A percentile compares a stretch with the other conserved stretches of the same genome.
phyloP scores from a whole-genome alignment of 805 yeast species.

The Kluyveromyces starmeri region DNA sequence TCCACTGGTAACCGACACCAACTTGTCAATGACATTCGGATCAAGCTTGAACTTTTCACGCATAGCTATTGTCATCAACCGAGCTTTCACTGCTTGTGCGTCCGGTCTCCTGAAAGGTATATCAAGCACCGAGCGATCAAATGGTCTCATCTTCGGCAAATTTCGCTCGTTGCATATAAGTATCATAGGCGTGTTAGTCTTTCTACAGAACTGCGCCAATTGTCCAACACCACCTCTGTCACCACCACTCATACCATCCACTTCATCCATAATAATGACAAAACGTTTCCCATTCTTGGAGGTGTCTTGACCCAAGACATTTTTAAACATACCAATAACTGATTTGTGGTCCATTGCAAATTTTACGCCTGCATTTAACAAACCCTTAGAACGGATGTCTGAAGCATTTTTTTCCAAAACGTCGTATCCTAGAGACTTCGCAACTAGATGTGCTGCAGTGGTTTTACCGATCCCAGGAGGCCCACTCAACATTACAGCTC shows the following conservation, averaged over 20 bases:
- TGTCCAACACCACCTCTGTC: constrained; percentile 98
- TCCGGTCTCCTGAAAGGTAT: constrained; percentile 84
- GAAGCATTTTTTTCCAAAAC: constrained; percentile 74
- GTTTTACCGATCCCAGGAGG: constrained; percentile 87
- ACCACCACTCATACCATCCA: constrained; percentile 98
- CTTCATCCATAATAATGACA: constrained; percentile 94
- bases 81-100: constrained; percentile 67
- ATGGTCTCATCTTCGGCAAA: constrained; percentile 92
- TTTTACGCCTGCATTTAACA: constrained; percentile 60
- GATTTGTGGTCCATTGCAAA: constrained; percentile 75
- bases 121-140: constrained; percentile 74
- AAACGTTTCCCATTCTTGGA: constrained; percentile 45
- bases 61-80: constrained; percentile 84
- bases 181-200: constrained; percentile 83
- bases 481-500: constrained; percentile 78
- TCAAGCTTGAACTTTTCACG: constrained; percentile 77
- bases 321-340: constrained; percentile 63
- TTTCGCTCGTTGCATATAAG: constrained; percentile 89
- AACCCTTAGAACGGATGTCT: constrained; percentile 80
- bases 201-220: constrained; percentile 75
- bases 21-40: constrained; percentile 69
- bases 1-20: constrained; percentile 76
- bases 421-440: constrained; percentile 61
- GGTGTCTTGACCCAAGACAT: constrained; percentile 16
- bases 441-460: constrained; percentile 70